Evolutionary conservation across 768 basidiomycete species (phyloP), one percentile per base, ranked within the genome.

Genomic region (Trametes gibbosa): DNA sequence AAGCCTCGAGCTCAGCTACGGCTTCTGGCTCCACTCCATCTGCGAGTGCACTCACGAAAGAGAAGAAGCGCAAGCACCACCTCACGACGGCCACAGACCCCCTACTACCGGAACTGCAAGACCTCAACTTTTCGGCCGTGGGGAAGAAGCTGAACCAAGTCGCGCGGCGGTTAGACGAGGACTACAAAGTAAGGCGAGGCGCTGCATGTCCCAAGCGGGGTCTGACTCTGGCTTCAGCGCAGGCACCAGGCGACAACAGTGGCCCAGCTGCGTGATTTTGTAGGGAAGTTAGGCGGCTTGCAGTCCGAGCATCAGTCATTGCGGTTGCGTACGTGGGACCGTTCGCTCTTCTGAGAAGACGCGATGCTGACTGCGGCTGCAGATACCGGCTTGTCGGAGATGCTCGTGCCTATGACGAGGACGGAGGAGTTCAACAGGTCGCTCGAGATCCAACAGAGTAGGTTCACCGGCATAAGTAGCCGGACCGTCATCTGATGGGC

Each of bases 371-470:
- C 3, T 47, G 35, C 24, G 10, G 17, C 40, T 17, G 24, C 63
- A 98, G 97, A 99, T 72, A 98, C 95, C 56, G 90, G 90, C 29
- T 70, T 99, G 46, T 95, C 93, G n/a, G 97, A 98, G 74, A 76
- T 94, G 69, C 79, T 99, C 42, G 84, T 94, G 59, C 86, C 90
- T 23, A 77, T 88, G 59, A 98, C 95, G 1, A 79, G 84, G 53
- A 90, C 90, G 14, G 90, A 96, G 40, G 75, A 87, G 46, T 99
- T 99, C 75, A 93, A 94, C 74, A 89, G 86, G 68, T 90, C 87
- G 12, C 78, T 99, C 10, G 95, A 98, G 75, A 89, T 97, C 14
- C 96, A 98, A 69, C 97, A 98, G 72, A 98, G 95, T 94, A 68
- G 69, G 83, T 70, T 27, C 14, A 23, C 9, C 27, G 39, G 16